Base-by-base conservation (phyloP, 768 basidiomycete genomes). In the Xerocomus potaroensis region DNA sequence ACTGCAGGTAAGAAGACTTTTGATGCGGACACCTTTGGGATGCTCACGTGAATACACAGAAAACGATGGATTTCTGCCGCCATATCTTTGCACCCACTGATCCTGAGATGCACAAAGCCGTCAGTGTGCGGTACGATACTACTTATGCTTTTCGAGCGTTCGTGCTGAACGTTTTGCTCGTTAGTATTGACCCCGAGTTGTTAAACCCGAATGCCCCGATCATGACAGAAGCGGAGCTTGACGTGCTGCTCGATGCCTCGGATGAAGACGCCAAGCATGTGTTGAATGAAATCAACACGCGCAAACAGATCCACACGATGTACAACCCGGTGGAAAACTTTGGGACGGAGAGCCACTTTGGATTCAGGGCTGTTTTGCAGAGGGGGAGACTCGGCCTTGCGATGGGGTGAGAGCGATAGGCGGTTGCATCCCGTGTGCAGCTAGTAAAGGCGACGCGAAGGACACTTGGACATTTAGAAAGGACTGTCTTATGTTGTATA, bases 301-400 rank as follows among this genome's bases (percentile, higher is more conserved):
- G 55, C 39, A 57, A 57, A 23, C 51, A 44, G 18, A 43, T 53
- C 7, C 47, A 49, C 19, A 33, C 32, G 24, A 57, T 57, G 51
- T 57, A 57, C 32, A 43, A 46, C 19, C 47, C 55, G 2, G 15
- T 41, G 15, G 46, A 49, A 8, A 26, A 53, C 14, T 57, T 57
- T 29, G 43, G 42, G 9, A 26, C 21, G 3, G 55, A 57, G 7
- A 35, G 36, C 8, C 51, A 53, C 27, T 40, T 57, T 39, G 56
- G 56, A 4, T 40, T 43, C n/a, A 43, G 24, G 8, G 41, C 47
- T 7, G 30, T 48, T 24, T 26, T 51, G 36, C 21, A 49, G 27
- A 41, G 47, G 12, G 41, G 50, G 3, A 43, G 22, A 5, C 50
- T 51, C 12, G 37, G 47, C 5, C 42, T 44, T 31, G 35, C 16